A percentile compares a stretch with the other conserved stretches of the same genome.
phyloP scores from a whole-genome alignment of 768 basidiomycete genomes.

The Astraeus odoratus region DNA sequence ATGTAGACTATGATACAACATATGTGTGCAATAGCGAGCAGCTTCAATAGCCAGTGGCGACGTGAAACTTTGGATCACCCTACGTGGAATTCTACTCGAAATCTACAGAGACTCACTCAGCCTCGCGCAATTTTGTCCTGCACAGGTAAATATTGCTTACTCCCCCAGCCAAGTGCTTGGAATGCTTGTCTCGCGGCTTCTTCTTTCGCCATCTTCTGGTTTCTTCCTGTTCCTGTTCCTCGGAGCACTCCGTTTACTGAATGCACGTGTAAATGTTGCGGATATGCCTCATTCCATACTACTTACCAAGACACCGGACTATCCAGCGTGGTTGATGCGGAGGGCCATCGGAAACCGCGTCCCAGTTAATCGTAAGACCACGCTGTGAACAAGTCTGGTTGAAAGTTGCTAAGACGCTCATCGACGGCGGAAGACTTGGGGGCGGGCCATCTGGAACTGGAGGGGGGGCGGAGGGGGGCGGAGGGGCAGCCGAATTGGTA shows the following conservation, averaged over 20 bases:
- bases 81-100: neutral
- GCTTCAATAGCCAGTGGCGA: too few relatives aligned
- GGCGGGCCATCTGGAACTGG: constrained; percentile 13
- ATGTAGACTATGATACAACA: constrained; percentile 16
- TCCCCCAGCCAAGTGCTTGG: constrained; percentile 46
- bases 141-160: constrained; percentile 8
- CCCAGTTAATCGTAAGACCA: constrained; percentile 39
- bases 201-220: constrained; percentile 62
- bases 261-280: neutral
- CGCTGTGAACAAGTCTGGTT: constrained; percentile 50
- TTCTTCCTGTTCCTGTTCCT: constrained; percentile 48
- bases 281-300: neutral
- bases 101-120: neutral
- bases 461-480: constrained; percentile 16
- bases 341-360: constrained; percentile 40
- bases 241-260: constrained; percentile 45
- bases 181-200: constrained; percentile 59
- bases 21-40: neutral
- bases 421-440: constrained; percentile 16
- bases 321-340: constrained; percentile 53
- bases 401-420: constrained; percentile 40
- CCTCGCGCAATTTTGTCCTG: constrained; percentile 1
- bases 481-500: constrained; percentile 4
- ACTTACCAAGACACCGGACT: constrained; percentile 47
- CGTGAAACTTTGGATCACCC: neutral